Evolutionary conservation across 164 flowering plant species (phyloP).

Genomic region (Amborella trichopoda): DNA sequence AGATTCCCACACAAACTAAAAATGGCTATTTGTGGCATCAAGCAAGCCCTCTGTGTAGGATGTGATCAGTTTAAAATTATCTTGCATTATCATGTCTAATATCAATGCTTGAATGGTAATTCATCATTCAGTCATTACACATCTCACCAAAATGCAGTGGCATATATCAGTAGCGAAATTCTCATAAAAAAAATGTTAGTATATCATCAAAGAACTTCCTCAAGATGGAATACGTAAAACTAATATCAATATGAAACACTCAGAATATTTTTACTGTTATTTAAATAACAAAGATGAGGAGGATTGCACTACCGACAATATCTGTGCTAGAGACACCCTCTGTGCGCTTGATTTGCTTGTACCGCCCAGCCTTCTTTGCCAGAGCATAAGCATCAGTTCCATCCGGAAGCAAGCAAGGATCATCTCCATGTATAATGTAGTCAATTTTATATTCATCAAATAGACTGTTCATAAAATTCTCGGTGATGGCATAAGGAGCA

Average conservation of each 20-base stretch:
- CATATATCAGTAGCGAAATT: background rate
- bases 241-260: background rate
- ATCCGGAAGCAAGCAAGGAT: constrained; percentile 61
- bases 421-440: constrained; percentile 56
- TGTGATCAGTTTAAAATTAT: no score
- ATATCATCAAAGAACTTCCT: background rate
- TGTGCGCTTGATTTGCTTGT: constrained; percentile 62
- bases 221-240: background rate
- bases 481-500: constrained; percentile 72
- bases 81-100: no score
- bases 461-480: constrained; percentile 55
- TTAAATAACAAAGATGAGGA: background rate
- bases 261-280: background rate
- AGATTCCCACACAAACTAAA: no score
- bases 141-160: background rate
- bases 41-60: no score
- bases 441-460: constrained; percentile 66
- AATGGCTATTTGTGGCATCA: no score
- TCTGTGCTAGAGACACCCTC: constrained; percentile 70
- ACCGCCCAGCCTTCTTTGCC: constrained; percentile 58
- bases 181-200: background rate
- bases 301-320: constrained; percentile 45
- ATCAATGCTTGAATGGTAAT: no score
- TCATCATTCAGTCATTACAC: background rate
- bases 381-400: constrained; percentile 60